Evolutionary conservation across 805 yeast genomes (phyloP).

Genomic region (Nematodospora valgi): DNA sequence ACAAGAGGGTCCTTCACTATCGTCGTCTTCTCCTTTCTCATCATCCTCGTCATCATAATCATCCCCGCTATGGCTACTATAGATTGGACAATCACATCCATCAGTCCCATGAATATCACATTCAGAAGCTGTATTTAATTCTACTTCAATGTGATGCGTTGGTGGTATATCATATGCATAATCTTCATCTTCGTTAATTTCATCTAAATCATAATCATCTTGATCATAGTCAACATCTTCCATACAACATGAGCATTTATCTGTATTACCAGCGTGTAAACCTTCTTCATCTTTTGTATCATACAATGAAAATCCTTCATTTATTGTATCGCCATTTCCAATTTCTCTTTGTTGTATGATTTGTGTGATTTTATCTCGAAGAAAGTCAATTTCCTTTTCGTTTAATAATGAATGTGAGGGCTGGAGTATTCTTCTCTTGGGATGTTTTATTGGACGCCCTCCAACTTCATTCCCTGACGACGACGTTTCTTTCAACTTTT

Average conservation of each 20-base stretch:
- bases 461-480: background rate
- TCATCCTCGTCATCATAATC: constrained; percentile 13
- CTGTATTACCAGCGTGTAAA: constrained; percentile 31
- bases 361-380: constrained; percentile 23
- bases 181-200: constrained; percentile 23
- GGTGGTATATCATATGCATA: constrained; percentile 26
- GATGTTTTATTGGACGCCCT: too few relatives aligned
- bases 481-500: constrained; percentile 4
- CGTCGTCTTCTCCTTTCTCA: constrained; percentile 15
- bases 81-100: constrained; percentile 24
- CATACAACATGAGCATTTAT: constrained; percentile 11
- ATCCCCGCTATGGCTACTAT: constrained; percentile 12
- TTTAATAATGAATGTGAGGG: constrained; percentile 14
- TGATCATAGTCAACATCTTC: constrained; percentile 16
- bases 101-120: constrained; percentile 26
- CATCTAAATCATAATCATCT: constrained; percentile 39
- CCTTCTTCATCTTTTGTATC: constrained; percentile 41
- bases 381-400: constrained; percentile 26
- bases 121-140: constrained; percentile 32
- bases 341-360: constrained; percentile 15
- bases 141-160: constrained; percentile 41
- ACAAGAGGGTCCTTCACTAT: constrained; percentile 38
- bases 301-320: constrained; percentile 28
- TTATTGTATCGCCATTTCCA: background rate
- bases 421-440: background rate